Evolutionary conservation across 805 yeast genomes (phyloP).

Genomic region (Starmerella floricola): DNA sequence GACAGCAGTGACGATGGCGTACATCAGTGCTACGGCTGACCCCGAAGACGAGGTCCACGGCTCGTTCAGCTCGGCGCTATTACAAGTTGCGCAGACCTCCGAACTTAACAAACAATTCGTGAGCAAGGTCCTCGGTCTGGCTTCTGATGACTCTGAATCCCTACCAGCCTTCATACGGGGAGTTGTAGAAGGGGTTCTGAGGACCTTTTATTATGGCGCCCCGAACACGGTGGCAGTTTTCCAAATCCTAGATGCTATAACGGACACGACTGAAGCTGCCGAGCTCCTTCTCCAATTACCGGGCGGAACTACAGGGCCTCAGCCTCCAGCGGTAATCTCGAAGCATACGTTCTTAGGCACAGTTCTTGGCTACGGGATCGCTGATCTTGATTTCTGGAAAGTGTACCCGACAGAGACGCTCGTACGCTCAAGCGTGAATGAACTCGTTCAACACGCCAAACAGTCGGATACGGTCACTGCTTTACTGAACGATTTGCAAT

Average conservation of each 20-base stretch:
- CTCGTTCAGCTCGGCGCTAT: conserved; percentile 2
- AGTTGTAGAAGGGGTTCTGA: background rate
- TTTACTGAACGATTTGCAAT: conserved; percentile 41
- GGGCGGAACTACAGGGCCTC: background rate
- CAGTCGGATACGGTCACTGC: conserved; percentile 25
- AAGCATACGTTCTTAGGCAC: conserved; percentile 2
- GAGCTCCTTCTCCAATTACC: conserved; percentile 7
- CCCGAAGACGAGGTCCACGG: conserved; percentile 15
- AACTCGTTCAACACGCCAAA: conserved; percentile 31
- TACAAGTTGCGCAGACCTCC: conserved; percentile 1
- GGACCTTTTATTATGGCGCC: conserved; percentile 5
- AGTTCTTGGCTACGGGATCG: background rate
- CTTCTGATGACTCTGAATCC: background rate
- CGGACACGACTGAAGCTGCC: conserved; percentile 2
- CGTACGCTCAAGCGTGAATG: conserved; percentile 21
- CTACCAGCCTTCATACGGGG: background rate
- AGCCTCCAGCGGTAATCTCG: conserved; percentile 8
- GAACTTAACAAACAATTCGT: background rate
- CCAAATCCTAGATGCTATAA: conserved; percentile 2
- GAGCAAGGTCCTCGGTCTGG: background rate
- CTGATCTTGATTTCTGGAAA: conserved; percentile 1
- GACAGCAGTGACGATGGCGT: conserved; percentile 13
- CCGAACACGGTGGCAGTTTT: conserved; percentile 4
- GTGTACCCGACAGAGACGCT: conserved; percentile 30
- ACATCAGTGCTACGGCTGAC: conserved; percentile 19